These are phyloP conservation scores for Calocybe indica DNA, from an alignment of 768 basidiomycete genomes.

Conservation along the genomic window DNA sequence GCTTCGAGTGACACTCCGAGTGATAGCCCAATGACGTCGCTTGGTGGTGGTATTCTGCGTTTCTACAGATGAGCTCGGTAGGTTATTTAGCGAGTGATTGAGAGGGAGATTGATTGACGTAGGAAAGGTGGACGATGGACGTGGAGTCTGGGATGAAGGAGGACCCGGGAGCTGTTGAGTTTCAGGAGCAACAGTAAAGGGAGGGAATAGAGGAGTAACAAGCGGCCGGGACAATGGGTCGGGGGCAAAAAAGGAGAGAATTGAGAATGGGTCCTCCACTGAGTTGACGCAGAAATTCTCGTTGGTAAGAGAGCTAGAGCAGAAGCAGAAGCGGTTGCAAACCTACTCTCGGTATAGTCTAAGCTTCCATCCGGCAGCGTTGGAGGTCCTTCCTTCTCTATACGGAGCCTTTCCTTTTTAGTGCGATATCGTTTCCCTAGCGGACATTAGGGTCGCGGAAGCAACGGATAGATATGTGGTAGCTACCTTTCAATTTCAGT, in stretches of 20 bases:
- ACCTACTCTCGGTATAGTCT: constrained; percentile 65
- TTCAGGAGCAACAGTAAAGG: constrained; percentile 13
- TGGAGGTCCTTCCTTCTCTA: constrained; percentile 74
- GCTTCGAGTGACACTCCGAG: constrained; percentile 43
- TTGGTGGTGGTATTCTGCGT: constrained; percentile 23
- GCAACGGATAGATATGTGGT: neutral
- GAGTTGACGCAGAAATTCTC: constrained; percentile 5
- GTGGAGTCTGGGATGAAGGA: constrained; percentile 15
- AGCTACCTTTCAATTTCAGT: constrained; percentile 67
- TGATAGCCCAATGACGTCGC: constrained; percentile 58
- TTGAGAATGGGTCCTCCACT: constrained; percentile 79
- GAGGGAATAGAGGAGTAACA: constrained; percentile 52
- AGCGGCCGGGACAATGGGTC: constrained; percentile 50
- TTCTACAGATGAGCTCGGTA: constrained; percentile 5
- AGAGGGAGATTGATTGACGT: constrained; percentile 11
- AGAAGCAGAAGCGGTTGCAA: neutral
- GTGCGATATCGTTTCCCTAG: constrained; percentile 73
- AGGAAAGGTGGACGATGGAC: constrained; percentile 15
- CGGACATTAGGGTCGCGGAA: neutral
- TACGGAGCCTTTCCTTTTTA: constrained; percentile 73
- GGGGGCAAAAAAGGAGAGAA: constrained; percentile 58
- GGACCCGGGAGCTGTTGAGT: constrained; percentile 18
- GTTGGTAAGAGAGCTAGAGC: neutral
- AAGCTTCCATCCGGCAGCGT: constrained; percentile 71
- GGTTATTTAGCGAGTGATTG: constrained; percentile 15